Conservation (phyloP, 805 yeast genomes). For the Candida boidinii region DNA sequence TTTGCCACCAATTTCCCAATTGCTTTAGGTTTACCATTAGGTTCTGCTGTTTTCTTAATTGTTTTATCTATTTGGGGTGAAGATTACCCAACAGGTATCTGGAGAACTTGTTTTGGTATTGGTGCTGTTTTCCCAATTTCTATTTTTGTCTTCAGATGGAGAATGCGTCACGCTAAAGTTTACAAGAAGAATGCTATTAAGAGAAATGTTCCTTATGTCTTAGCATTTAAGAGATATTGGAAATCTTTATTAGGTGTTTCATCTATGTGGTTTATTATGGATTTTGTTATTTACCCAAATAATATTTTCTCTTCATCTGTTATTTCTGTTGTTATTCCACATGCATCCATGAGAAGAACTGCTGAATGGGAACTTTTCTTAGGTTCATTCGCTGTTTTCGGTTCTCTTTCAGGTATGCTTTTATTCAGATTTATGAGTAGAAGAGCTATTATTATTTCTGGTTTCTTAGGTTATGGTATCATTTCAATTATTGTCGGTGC, state of each 20-base stretch:
- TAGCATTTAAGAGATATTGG: conserved; percentile 45
- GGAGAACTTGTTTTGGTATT: conserved; percentile 42
- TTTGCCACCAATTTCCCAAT: conserved; percentile 38
- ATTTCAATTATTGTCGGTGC: conserved; percentile 39
- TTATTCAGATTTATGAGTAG: conserved; percentile 31
- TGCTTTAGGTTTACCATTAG: conserved; percentile 40
- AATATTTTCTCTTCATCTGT: conserved; percentile 48
- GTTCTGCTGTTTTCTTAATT: conserved; percentile 34
- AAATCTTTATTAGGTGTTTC: conserved; percentile 42
- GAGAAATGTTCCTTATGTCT: conserved; percentile 42
- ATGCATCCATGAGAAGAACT: conserved; percentile 23
- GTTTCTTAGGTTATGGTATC: conserved; percentile 22
- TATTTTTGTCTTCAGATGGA: conserved; percentile 59
- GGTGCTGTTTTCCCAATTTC: conserved; percentile 49
- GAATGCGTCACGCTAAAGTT: conserved; percentile 41
- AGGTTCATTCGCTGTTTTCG: conserved; percentile 33
- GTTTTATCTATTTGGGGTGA: conserved; percentile 32
- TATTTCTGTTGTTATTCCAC: conserved; percentile 32
- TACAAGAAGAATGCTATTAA: conserved; percentile 39
- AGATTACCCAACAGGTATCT: conserved; percentile 25
- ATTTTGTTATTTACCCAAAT: conserved; percentile 58
- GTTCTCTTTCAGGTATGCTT: conserved; percentile 34
- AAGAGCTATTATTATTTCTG: conserved; percentile 30
- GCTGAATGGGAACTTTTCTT: conserved; percentile 40
- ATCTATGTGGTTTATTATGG: conserved; percentile 55